These are phyloP conservation scores for Bothriochloa decipiens DNA, from an alignment of 176 grass and related monocot species.

Conservation along the genomic window DNA sequence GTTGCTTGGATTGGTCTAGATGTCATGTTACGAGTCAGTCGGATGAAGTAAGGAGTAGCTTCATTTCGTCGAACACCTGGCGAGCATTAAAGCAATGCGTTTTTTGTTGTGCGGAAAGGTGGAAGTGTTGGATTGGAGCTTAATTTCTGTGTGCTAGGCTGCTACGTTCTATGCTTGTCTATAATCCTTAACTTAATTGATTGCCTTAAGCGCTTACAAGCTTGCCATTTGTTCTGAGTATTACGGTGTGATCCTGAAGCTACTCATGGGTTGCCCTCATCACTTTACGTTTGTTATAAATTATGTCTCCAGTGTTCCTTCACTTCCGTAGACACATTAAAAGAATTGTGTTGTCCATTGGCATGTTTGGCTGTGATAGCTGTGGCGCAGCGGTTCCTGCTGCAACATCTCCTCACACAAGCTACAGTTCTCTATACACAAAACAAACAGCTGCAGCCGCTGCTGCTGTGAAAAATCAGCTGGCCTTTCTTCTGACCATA, in stretches of 20 bases:
- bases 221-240: background rate
- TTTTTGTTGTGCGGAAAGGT: background rate
- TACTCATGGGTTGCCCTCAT: background rate
- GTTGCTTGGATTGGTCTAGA: background rate
- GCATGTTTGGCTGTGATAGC: no score
- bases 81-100: background rate
- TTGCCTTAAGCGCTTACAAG: background rate
- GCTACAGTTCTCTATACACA: no score
- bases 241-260: background rate
- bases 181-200: background rate
- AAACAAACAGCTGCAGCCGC: no score
- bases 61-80: slow-evolving; percentile 42
- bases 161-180: background rate
- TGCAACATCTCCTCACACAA: no score
- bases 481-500: background rate
- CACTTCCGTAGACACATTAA: background rate
- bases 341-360: background rate
- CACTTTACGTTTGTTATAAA: background rate
- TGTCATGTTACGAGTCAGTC: background rate
- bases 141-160: background rate
- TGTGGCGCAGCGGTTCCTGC: no score
- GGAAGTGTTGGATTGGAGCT: background rate
- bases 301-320: background rate
- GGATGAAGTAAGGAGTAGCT: background rate
- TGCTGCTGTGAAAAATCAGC: background rate